These are phyloP conservation scores for Ogataea methanolica DNA, from an alignment of 805 yeast genomes.

Conservation along the genomic window DNA sequence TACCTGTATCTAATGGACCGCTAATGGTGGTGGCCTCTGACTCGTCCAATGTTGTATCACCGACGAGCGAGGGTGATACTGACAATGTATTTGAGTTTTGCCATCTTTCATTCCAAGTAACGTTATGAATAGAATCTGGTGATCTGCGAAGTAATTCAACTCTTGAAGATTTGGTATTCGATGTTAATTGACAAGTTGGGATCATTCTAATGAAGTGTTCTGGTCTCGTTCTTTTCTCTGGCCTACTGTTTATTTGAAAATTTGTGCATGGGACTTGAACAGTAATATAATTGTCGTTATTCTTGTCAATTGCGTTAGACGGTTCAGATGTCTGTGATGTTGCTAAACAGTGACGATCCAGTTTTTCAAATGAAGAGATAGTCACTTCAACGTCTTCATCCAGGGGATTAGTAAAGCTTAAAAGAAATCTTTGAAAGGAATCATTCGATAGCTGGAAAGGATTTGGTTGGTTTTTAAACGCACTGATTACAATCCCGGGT, in stretches of 20 bases:
- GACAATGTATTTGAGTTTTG: not conserved
- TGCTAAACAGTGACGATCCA: slow-evolving; percentile 2
- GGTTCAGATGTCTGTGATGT: not conserved
- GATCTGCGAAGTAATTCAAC: slow-evolving; percentile 28
- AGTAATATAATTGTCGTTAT: not conserved
- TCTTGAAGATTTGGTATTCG: slow-evolving; percentile 24
- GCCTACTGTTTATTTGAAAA: slow-evolving; percentile 12
- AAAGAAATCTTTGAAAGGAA: not conserved
- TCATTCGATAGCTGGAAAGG: not conserved
- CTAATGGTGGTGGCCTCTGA: slow-evolving; percentile 5
- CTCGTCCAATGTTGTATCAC: not conserved
- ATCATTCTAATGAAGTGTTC: slow-evolving; percentile 16
- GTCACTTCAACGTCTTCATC: slow-evolving; percentile 5
- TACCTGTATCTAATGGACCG: slow-evolving; percentile 18
- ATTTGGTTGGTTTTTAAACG: not conserved
- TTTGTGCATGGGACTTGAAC: slow-evolving; percentile 18
- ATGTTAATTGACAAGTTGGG: slow-evolving; percentile 28
- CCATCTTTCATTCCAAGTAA: slow-evolving; percentile 4
- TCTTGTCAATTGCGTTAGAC: too few species aligned
- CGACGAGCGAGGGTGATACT: too few species aligned
- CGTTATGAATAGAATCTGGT: slow-evolving; percentile 2
- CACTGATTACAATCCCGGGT: slow-evolving; percentile 17
- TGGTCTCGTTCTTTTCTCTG: slow-evolving; percentile 7
- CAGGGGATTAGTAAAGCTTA: slow-evolving; percentile 15
- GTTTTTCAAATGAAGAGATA: slow-evolving; percentile 11